Percentiles rank a stretch among this genome's conserved stretches.
phyloP scores from a whole-genome alignment of 2,329 filamentous ascomycete species.

The Colletotrichum plurivorum region DNA sequence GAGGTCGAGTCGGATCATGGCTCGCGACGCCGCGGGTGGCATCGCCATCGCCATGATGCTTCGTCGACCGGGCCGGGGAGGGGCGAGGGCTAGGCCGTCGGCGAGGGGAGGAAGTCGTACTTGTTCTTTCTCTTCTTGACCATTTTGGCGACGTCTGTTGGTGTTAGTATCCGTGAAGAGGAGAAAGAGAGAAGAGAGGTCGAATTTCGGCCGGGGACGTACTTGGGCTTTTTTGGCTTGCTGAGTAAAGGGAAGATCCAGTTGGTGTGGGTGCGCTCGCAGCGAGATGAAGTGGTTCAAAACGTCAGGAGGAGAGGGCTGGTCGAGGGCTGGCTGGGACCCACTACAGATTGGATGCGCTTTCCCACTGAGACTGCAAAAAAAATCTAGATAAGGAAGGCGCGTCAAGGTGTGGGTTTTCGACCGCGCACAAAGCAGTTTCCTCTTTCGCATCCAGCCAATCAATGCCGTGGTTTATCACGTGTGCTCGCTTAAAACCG shows the following conservation, averaged over 20 bases:
- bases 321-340: constrained; percentile 26
- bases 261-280: constrained; percentile 11
- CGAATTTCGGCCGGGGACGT: constrained; percentile 30
- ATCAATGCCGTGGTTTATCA: neutral
- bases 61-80: neutral
- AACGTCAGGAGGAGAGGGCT: constrained; percentile 10
- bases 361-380: neutral
- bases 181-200: constrained; percentile 40
- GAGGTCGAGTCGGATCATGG: neutral
- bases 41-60: neutral
- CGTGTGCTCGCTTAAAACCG: constrained; percentile 44
- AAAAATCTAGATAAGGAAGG: neutral
- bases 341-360: neutral
- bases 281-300: neutral
- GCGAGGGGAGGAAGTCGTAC: constrained; percentile 57
- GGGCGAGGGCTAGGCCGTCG: neutral
- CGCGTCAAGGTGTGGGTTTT: neutral
- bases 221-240: constrained; percentile 42
- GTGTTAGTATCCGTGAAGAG: constrained; percentile 46
- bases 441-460: neutral
- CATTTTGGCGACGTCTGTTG: constrained; percentile 73
- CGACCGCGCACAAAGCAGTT: constrained; percentile 1
- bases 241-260: constrained; percentile 35
- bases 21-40: neutral
- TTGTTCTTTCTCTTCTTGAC: constrained; percentile 82